Evolutionary conservation across 495 filamentous ascomycete species (phyloP), one percentile per base, ranked within the genome.

Genomic region (Penicillium goetzii): DNA sequence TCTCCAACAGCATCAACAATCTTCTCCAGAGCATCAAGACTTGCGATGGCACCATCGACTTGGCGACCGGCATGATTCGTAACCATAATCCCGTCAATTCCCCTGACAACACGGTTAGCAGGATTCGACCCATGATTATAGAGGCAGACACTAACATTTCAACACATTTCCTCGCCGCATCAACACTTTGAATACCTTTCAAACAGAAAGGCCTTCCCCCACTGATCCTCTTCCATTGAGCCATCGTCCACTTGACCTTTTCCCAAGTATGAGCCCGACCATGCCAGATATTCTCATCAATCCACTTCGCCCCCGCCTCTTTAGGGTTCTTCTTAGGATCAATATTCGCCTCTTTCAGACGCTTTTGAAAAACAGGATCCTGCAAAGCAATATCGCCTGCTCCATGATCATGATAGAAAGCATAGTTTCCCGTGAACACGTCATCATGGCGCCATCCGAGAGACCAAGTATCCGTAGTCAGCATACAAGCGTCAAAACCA

Each of bases 361-460:
- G 74, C 56, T 79, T 79, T 65, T 78, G 76, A 62, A 89, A 89
- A 0, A 86, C 85, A 0, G 84, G 83, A 60, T 90, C 87, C 5
- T 68, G 62, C 0, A 90, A 76, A 0, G 86, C 88, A 8, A 89
- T 61, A 33, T 86, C 61, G 2, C 61, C 84, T 0, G 83, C 84
- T 19, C 85, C 85, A 21, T 78, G 72, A 3, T 81, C 84, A 51
- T 76, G 77, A 64, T 88, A 88, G 68, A 89, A 89, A 9, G 88
- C 85, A 66, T 90, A 88, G 66, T 90, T 88, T 15, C 76, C 78
- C 78, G 73, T 80, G 32, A 4, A 74, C 72, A 85, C 79, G 61
- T 90, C 86, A 68, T 87, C 78, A 66, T 88, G 86, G 8, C 88
- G 81, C 86, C 87, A 90, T 9, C 80, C 88, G 1, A 90, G 78